Base-by-base conservation (phyloP, 495 filamentous ascomycete genomes). In the Podospora tetraspora region DNA sequence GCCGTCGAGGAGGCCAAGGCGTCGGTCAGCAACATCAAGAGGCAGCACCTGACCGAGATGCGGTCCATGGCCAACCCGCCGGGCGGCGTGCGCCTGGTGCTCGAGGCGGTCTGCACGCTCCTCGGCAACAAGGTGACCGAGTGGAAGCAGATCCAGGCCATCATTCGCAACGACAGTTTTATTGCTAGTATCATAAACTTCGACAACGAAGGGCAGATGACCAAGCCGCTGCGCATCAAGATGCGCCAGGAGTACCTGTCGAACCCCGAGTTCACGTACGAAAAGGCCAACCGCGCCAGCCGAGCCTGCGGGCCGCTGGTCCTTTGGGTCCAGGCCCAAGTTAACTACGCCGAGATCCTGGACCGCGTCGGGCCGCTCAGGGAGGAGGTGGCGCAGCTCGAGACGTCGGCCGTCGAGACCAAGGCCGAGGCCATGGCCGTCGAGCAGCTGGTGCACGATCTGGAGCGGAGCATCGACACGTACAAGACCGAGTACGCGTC, bases 101-200 rank as follows among this genome's bases (percentile, higher is more conserved):
- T 99, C 70, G 96, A 98, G 78, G 91, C 95, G 11, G 95, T 99
- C 21, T 98, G 95, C 82, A 94, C 92, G 3, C 79, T 98, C 52
- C 86, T 99, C 60, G 94, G 94, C 16, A 93, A 98, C 79, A 96
- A 91, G 79, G 89, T 92, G 67, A 88, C 87, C 67, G 91, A 88
- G 73, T 99, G 95, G 95, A 94, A 92, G 80, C 88, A 87, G 56
- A 93, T 98, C 62, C 90, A 93, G 78, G 90, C 84, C 58, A 89
- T 98, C 68, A 86, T 98, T 30, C 90, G 95, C 67, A 86, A 87
- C 29, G 95, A 98, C 75, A 93, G 97, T 72, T 99, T 99, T 80
- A 97, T 99, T 81, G 92, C 93, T 27, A 97, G 92, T 79, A 98
- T 99, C 74, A 90, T 98, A 77, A 93, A 92, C 75, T 99, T 97